Conservation (phyloP, 2,329 filamentous ascomycete species). For the Cladosporium sp. region DNA sequence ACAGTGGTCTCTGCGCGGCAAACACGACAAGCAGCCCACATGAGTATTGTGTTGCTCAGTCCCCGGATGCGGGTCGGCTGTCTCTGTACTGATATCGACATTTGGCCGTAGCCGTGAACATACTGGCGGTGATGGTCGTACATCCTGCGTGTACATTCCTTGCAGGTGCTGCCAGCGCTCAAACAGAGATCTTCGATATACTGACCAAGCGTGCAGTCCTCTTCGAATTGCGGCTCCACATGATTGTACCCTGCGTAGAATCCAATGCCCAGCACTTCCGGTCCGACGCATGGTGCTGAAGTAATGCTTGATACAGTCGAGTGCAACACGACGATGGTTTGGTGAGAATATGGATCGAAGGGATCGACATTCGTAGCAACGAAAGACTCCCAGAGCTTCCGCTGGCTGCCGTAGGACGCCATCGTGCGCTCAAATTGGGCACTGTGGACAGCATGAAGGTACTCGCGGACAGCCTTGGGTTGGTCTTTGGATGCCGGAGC, state of each 20-base stretch:
- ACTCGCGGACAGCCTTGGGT: constrained; percentile 84
- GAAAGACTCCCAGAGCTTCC: constrained; percentile 93
- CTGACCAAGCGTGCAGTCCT: constrained; percentile 89
- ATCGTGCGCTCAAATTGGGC: constrained; percentile 94
- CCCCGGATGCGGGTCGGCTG: constrained; percentile 62
- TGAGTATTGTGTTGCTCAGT: constrained; percentile 73
- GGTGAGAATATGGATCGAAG: constrained; percentile 92
- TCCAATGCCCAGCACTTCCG: constrained; percentile 81
- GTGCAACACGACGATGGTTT: constrained; percentile 92
- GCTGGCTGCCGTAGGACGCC: constrained; percentile 91
- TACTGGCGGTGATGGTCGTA: constrained; percentile 93
- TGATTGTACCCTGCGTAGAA: constrained; percentile 87
- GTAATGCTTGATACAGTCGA: constrained; percentile 91
- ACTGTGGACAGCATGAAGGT: constrained; percentile 90
- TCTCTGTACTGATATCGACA: constrained; percentile 85
- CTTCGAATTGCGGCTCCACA: constrained; percentile 62
- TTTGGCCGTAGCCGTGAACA: constrained; percentile 90
- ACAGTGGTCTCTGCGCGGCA: constrained; percentile 88
- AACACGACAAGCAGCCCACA: constrained; percentile 96
- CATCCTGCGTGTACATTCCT: constrained; percentile 82
- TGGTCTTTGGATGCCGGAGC: constrained; percentile 79
- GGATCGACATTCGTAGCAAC: constrained; percentile 82
- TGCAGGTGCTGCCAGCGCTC: constrained; percentile 71
- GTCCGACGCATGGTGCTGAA: constrained; percentile 88
- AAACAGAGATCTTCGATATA: constrained; percentile 90